Evolutionary conservation across 257 asterid species (phyloP), one percentile per base, ranked within the genome.

Genomic region (Paulownia fortunei): DNA sequence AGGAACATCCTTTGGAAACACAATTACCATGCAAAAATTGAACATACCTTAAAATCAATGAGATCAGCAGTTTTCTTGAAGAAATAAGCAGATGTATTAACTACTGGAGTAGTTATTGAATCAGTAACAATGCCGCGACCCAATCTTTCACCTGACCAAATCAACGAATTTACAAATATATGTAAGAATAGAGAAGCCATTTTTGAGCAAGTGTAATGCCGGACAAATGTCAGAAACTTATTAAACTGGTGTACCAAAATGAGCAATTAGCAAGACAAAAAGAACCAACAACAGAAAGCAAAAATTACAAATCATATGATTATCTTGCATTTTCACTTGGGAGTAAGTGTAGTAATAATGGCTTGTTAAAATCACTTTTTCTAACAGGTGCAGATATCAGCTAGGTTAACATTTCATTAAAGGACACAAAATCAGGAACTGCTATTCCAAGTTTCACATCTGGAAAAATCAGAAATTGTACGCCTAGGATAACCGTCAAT

Each of bases 31-130:
- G 34, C 11, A 71, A 27, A 36, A 44, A 51, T 19, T 39, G 42
- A 39, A 46, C 76, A 59, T 86, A 94, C 98, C 98, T 94, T 94
- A 81, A 94, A 94, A 83, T 94, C 98, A 82, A 94, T 81, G 47
- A 94, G 94, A 70, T 94, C 96, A 8, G 92, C 84, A 80, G 98
- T 94, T 73, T 86, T 94, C 81, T 92, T 88, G 87, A 94, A 94
- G 93, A 82, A 89, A 84, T 94, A 94, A 52, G 98, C 98, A 77
- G 98, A 90, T 30, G 97, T 94, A 81, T 94, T 94, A 73, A 94
- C 89, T 72, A 92, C 92, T 18, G 98, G 98, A 58, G 98, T 94
- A 71, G 97, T 92, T 59, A 94, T 89, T 65, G 97, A 93, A 89
- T 94, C 98, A 61, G 93, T 88, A 70, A 81, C 94, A 76, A 90